Evolutionary conservation across 2,329 filamentous ascomycete genomes (phyloP).

Genomic region (Pyrenochaeta sp.): DNA sequence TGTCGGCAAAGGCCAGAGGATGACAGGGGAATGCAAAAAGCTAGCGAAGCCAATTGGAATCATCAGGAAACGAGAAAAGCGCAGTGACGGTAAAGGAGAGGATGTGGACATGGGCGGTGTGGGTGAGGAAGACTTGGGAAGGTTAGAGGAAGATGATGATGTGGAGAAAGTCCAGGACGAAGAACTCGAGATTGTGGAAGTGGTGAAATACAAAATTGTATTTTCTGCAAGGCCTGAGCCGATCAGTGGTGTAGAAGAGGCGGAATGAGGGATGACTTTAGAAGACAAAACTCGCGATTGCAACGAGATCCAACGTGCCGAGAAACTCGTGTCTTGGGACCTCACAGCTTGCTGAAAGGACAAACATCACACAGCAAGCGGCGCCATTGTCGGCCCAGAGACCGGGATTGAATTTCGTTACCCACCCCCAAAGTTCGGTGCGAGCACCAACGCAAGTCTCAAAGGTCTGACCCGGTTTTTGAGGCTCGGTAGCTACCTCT

Average conservation of each 20-base stretch:
- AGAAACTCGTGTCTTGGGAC: too few relatives aligned
- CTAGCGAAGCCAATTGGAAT: constrained; percentile 80
- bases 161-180: constrained; percentile 36
- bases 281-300: background rate
- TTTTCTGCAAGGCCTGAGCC: constrained; percentile 89
- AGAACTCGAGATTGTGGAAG: constrained; percentile 83
- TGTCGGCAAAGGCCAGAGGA: constrained; percentile 85
- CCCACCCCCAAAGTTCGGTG: background rate
- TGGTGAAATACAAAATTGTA: constrained; percentile 85
- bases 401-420: too few relatives aligned
- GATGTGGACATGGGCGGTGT: constrained; percentile 38
- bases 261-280: constrained; percentile 12
- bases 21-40: constrained; percentile 91
- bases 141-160: too few relatives aligned
- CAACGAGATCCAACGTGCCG: background rate
- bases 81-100: constrained; percentile 7
- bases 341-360: too few relatives aligned
- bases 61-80: constrained; percentile 61
- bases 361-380: too few relatives aligned
- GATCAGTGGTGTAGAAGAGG: constrained; percentile 56
- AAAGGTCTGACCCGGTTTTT: constrained; percentile 2
- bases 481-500: constrained; percentile 4
- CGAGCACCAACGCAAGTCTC: background rate
- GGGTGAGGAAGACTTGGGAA: constrained; percentile 18
- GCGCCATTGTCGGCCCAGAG: too few relatives aligned